Evolutionary conservation across 495 filamentous ascomycete species (phyloP), one percentile per base, ranked within the genome.

Genomic region (Talaromyces borbonicus): DNA sequence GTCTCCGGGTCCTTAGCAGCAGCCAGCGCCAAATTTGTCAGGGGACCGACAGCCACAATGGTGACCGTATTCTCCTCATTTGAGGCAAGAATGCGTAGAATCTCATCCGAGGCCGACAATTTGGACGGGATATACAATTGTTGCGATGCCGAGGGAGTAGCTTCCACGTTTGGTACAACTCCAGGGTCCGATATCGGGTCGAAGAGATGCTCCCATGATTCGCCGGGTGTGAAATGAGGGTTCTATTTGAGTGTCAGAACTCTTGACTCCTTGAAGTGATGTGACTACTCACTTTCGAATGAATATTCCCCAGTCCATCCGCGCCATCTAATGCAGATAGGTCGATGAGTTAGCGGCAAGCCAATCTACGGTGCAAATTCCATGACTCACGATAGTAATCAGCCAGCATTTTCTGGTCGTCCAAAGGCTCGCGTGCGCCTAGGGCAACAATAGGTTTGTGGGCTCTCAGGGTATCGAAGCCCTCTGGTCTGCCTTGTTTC

Each of bases 221-320:
- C 81, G 15, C 74, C 68, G 1, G 90, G 87, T 12, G 79, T 84
- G 39, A 95, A 69, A 66, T 97, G 87, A 6, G 90, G 87, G 52
- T 94, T 88, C 87, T 93, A 51, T 33, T 19, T 38, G 15, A 2
- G 9, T 12, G 41, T 58, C 32, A 57, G 42, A 26, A 16, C n/a
- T 20, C 22, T 18, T 44, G 33, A 41, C 57, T 49, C 22, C 24
- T 18, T 16, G 44, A 20, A 30, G 16, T 2, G 9, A 22, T 39
- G 36, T 15, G 26, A 16, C n/a, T 25, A 67, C 73, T 48, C 77
- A 92, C 89, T 49, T 67, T 80, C 9, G 73, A 72, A 56, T 96
- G 89, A 26, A 97, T 87, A n/a, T 85, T 86, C 19, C 87, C 90
- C 5, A 99, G 74, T 2, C 92, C 92, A 57, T 99, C 92, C 1